Evolutionary conservation across 768 basidiomycete species (phyloP).

Genomic region (Collybiopsis confluens): DNA sequence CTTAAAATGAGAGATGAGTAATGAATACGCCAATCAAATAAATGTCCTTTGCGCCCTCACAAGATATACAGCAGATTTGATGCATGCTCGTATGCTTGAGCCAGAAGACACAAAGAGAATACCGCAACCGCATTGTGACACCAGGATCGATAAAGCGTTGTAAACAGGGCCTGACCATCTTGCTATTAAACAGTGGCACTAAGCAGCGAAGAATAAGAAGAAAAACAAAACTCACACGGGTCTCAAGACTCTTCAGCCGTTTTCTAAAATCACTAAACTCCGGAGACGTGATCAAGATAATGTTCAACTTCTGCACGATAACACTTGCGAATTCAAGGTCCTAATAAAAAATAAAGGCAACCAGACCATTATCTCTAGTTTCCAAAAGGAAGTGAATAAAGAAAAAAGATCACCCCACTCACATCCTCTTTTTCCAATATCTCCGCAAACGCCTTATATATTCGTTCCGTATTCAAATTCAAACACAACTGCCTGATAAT

Average conservation of each 20-base stretch:
- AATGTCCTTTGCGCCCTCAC: too few species aligned
- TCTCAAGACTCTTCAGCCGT: conserved; percentile 88
- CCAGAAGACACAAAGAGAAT: conserved; percentile 92
- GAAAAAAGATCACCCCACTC: too few species aligned
- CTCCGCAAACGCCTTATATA: conserved; percentile 94
- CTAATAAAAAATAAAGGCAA: conserved; percentile 38
- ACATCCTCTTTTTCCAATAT: conserved; percentile 98
- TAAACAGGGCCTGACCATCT: conserved; percentile 96
- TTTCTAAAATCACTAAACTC: conserved; percentile 95
- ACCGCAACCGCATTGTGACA: conserved; percentile 97
- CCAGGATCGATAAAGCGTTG: conserved; percentile 94
- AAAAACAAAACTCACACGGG: conserved; percentile 54
- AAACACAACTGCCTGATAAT: conserved; percentile 94
- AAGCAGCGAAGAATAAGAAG: background rate
- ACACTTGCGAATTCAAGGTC: conserved; percentile 97
- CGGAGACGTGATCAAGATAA: conserved; percentile 93
- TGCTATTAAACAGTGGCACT: conserved; percentile 39
- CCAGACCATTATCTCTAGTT: too few species aligned
- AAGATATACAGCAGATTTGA: conserved; percentile 95
- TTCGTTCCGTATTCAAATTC: conserved; percentile 91
- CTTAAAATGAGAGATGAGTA: too few species aligned
- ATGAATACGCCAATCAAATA: too few species aligned
- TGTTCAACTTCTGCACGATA: conserved; percentile 96
- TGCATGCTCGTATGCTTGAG: conserved; percentile 98
- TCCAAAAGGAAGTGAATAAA: too few species aligned